phyloP scores from a whole-genome alignment of 306 rosid genomes.

The Gastrolobium villosum region DNA sequence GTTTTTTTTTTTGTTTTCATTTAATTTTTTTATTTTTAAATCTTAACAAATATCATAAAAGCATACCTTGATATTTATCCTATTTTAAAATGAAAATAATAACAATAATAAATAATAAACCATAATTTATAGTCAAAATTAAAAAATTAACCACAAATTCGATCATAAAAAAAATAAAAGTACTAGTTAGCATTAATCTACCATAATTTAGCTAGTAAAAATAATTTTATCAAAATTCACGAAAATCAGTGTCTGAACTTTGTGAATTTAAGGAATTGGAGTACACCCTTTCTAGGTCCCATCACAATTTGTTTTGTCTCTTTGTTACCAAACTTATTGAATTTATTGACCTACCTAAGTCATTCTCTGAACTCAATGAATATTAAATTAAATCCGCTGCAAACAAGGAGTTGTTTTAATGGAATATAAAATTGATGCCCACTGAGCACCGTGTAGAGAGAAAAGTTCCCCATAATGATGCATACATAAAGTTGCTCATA shows the following conservation, averaged over 20 bases:
- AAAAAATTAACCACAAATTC: no score
- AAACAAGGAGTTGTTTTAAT: background rate
- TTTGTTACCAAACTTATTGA: constrained; percentile 38
- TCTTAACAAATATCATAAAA: no score
- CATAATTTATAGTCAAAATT: no score
- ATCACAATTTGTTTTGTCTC: background rate
- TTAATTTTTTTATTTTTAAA: no score
- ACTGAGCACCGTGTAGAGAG: background rate
- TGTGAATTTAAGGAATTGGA: background rate
- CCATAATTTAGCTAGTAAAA: background rate
- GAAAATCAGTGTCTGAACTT: no score
- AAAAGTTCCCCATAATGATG: background rate
- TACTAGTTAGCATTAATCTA: background rate
- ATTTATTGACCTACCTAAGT: constrained; percentile 36
- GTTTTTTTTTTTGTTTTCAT: no score
- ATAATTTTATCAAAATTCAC: no score
- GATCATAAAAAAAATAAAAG: no score
- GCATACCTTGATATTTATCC: no score
- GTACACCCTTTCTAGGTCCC: background rate
- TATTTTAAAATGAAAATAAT: no score
- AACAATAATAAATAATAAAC: no score
- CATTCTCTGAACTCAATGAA: background rate
- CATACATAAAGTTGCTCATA: background rate
- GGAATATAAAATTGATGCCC: constrained; percentile 26
- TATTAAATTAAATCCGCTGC: no score